Evolutionary conservation across 768 basidiomycete species (phyloP), one percentile per base, ranked within the genome.

Genomic region (Guyanaporus albipodus): DNA sequence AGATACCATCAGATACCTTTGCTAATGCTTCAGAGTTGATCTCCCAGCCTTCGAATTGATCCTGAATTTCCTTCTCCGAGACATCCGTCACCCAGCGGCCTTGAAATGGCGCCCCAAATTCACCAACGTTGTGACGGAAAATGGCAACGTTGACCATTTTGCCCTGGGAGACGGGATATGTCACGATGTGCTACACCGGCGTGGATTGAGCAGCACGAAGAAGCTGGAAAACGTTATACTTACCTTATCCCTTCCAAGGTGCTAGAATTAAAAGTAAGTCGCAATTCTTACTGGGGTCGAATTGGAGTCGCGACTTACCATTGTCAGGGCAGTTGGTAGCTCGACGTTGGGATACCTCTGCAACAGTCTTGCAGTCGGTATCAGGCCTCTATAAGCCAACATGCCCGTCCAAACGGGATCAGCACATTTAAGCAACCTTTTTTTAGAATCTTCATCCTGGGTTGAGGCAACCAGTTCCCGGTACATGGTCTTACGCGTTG

Each of bases 351-450:
- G 73, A 15, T 56, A 59, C 14, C 68, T 68, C 40, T 57, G 58
- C 18, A 54, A 35, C 2, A 76, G 42, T 26, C 42, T 53, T 2
- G 59, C 56, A 18, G 45, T 52, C 1, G 67, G 62, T 32, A 75
- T 51, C 15, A 76, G 48, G 7, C 52, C 66, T 19, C 72, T 67
- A 52, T 74, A 76, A 1, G 63, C 70, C 18, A 66, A 42, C 7
- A 49, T 54, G 18, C 75, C 75, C 2, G 67, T 69, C 66, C 69
- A 74, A 6, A 65, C 52, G 5, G 73, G 69, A 18, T 73, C 58
- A 1, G 63, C 50, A 12, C 55, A 64, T 24, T 51, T 45, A 12
- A 53, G 26, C 14, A 64, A 34, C 34, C 11, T 37, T 18, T 49
- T 45, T 27, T 29, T 41, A 10, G 36, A 53, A 7, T 37, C 29